Conservation (phyloP, 2,329 filamentous ascomycete genomes). For the Aspergillus thermomutatus region DNA sequence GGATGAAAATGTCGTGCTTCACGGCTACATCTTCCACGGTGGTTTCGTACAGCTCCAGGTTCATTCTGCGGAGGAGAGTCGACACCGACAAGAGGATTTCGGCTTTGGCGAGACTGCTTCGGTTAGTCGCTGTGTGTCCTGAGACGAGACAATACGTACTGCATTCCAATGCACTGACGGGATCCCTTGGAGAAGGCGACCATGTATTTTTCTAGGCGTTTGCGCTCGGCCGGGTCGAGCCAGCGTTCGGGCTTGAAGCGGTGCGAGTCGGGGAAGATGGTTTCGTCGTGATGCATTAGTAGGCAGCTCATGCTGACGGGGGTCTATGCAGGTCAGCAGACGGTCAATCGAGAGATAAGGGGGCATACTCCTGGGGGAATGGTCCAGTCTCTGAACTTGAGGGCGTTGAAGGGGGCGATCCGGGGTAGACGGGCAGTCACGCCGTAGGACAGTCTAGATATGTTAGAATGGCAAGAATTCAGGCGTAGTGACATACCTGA, state of each 20-base stretch:
- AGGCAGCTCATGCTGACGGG: constrained; percentile 40
- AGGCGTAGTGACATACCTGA: constrained; percentile 16
- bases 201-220: constrained; percentile 35
- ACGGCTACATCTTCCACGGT: constrained; percentile 27
- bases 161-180: constrained; percentile 48
- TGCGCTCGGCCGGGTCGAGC: constrained; percentile 29
- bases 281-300: constrained; percentile 34
- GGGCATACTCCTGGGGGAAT: constrained; percentile 32
- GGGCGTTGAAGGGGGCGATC: constrained; percentile 23
- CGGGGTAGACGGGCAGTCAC: constrained; percentile 29
- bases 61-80: constrained; percentile 25
- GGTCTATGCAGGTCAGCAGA: constrained; percentile 14
- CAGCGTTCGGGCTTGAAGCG: constrained; percentile 39
- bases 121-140: background rate
- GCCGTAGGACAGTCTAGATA: constrained; percentile 22
- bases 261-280: constrained; percentile 34
- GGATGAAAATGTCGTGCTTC: constrained; percentile 25
- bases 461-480: background rate
- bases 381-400: constrained; percentile 29
- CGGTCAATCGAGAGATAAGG: too few species aligned
- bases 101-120: constrained; percentile 28
- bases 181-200: constrained; percentile 42
- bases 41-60: constrained; percentile 32
- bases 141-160: constrained; percentile 19
- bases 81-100: constrained; percentile 31